Evolutionary conservation across 805 yeast genomes (phyloP), one percentile per base, ranked within the genome.

Genomic region (Barnettozyma populi): DNA sequence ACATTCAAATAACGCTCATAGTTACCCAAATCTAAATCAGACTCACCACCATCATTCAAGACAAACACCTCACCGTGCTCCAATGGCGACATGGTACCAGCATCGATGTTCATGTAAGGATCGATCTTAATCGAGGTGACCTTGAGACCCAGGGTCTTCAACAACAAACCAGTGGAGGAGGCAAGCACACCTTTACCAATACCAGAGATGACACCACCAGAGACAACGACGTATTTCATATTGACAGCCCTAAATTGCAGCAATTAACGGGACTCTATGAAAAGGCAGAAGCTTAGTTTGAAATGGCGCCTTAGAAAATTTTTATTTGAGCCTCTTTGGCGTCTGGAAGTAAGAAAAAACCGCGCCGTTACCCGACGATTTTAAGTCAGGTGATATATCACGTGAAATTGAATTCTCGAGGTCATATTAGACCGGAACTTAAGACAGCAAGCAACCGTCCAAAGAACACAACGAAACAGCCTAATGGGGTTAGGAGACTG

Each of bases 41-140:
- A 96, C 72, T 94, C 99, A 60, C 99, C 99, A 68, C 99, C 99
- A 66, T 94, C 99, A 67, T 92, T 87, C 63, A 94, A 76, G 45
- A 94, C 98, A 66, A 94, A 94, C 66, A 96, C 96, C 70, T 94
- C 99, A 60, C 99, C 99, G 66, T 94, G 99, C 70, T 94, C 99
- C 64, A 94, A 75, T 20, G 99, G 99, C 37, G 97, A 88, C 99
- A 94, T 94, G 40, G 99, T 94, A 61, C 99, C 99, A 36, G 99
- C 99, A 73, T 94, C 99, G 58, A 94, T 89, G 72, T 94, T 94
- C 95, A 94, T 87, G 71, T 94, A 94, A 36, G 99, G 99, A 73
- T 94, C 99, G 62, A 94, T 94, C 70, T 94, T 94, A 73, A 94
- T 92, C 14, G 98, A 90, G 4, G 99, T 92, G 53, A 92, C 98